Conservation (phyloP, 2,329 filamentous ascomycete species). For the Fusarium sp. region DNA sequence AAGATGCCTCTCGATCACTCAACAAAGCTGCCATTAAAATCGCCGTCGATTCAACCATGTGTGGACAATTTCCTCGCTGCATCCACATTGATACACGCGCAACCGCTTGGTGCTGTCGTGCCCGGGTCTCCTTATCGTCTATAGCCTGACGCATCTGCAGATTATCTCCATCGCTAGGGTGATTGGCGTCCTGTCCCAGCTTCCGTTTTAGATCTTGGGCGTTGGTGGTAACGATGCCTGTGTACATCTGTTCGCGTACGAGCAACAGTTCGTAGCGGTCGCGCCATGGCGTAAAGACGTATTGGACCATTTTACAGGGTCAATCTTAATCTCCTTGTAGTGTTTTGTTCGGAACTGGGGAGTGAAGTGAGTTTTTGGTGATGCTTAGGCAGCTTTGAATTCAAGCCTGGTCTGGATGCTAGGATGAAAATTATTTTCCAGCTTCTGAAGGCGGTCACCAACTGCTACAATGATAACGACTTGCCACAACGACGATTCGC, state of each 20-base stretch:
- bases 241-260: conserved; percentile 74
- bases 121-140: conserved; percentile 34
- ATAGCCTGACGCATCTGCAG: background rate
- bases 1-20: conserved; percentile 63
- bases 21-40: conserved; percentile 76
- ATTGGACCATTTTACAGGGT: conserved; percentile 69
- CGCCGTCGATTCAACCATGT: conserved; percentile 83
- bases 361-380: background rate
- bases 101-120: conserved; percentile 61
- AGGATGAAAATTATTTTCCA: conserved; percentile 24
- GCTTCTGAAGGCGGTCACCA: background rate
- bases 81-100: conserved; percentile 75
- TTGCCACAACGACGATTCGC: background rate
- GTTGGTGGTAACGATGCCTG: conserved; percentile 20
- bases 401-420: conserved; percentile 6
- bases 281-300: conserved; percentile 80
- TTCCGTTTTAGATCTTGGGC: conserved; percentile 4
- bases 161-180: background rate
- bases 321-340: background rate
- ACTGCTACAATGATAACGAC: background rate
- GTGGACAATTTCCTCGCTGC: conserved; percentile 78
- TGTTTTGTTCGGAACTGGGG: background rate
- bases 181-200: background rate
- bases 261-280: conserved; percentile 72
- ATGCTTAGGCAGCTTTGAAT: background rate